Base-by-base conservation (phyloP, 2,329 filamentous ascomycete genomes). In the Aureobasidium subglaciale region DNA sequence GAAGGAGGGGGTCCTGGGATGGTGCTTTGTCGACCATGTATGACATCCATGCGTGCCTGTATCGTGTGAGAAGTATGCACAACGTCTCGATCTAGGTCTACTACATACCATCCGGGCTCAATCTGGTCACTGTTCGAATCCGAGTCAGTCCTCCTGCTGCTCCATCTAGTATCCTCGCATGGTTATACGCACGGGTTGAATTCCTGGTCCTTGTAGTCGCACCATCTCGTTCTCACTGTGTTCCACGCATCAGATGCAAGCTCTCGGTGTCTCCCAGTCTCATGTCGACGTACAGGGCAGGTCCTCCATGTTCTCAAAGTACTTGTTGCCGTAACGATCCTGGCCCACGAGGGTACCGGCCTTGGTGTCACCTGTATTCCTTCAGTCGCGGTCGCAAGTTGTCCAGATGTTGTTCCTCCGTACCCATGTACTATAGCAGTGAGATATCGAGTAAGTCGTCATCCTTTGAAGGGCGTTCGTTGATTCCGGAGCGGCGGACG, bases 261-360 rank as follows among this genome's bases (percentile, higher is more conserved):
- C 37, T 18, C 30, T 40, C 30, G 4, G 18, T 8, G 62, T 53
- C 50, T 34, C 25, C 20, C 15, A 20, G 45, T 56, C 49, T 22
- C 29, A 13, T 27, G 15, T 29, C 22, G 8, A 66, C 86, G 70
- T 78, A 95, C 89, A 78, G 57, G 93, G 93, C 58, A 99, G 80
- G 73, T 99, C 93, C 70, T 97, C 90, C 68, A 83, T 74, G 78
- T 99, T 96, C 81, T 99, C 93, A 72, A 83, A 99, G 81, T 81
- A 99, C 78, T 96, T 97, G 84, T 99, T 99, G 73, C 93, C 95
- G 70, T 85, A 95, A 72, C 85, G 83, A 78, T 99, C 93, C 67
- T 77, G 82, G 65, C 86, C 93, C 63, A 99, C 83, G 63, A 95
- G 79, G 40, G 82, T 84, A 67, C 93, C 95, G 68, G 87, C 85